Evolutionary conservation across 163 green algal species (phyloP).

Genomic region (Volvox carteri): DNA sequence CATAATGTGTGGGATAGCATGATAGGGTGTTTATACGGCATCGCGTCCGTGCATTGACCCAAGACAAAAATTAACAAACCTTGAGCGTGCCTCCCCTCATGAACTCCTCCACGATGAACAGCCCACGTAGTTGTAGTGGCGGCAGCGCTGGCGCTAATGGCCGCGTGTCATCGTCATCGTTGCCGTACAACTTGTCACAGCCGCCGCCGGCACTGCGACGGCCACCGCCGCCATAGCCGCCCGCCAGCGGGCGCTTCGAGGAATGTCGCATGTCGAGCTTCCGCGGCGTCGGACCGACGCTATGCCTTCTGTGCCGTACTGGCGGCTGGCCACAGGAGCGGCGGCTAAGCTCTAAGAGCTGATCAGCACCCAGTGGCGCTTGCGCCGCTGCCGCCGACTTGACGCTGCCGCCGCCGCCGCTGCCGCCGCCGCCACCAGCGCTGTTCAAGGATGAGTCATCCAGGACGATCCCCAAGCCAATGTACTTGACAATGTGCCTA

Average conservation of each 20-base stretch:
- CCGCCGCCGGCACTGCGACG: background rate
- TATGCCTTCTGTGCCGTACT: background rate
- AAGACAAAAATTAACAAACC: no score
- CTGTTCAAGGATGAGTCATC: background rate
- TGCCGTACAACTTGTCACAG: background rate
- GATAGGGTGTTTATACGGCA: no score
- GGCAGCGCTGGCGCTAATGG: background rate
- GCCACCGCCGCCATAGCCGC: background rate
- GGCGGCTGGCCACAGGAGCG: background rate
- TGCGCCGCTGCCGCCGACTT: no score
- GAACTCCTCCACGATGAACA: conserved; percentile 41
- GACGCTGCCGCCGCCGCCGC: background rate
- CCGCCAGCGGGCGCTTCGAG: background rate
- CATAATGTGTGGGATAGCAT: no score
- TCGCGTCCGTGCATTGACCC: no score
- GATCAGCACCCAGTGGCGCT: background rate
- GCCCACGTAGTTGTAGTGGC: background rate
- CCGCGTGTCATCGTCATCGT: background rate
- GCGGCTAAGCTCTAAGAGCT: conserved; percentile 6
- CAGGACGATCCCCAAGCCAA: background rate
- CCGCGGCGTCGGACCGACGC: background rate
- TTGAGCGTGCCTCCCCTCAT: conserved; percentile 25
- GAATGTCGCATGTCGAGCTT: background rate
- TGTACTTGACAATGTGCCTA: conserved; percentile 31
- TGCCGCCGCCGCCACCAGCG: background rate